Conservation (phyloP, 805 yeast genomes). For the Suhomyces pyralidae region DNA sequence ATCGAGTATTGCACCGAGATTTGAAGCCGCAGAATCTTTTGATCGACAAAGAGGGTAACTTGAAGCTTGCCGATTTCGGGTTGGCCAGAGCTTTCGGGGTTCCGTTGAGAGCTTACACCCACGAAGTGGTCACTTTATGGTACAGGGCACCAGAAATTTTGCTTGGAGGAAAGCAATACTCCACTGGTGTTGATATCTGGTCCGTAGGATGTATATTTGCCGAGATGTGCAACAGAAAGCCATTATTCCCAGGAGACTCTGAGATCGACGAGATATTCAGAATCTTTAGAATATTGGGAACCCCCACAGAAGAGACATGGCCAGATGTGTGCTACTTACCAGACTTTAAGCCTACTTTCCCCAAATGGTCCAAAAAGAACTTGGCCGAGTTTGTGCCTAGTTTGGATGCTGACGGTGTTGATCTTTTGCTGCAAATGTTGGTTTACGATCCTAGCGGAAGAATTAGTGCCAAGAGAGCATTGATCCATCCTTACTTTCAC, state of each 20-base stretch:
- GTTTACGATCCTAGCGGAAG: conserved; percentile 92
- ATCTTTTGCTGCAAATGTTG: conserved; percentile 72
- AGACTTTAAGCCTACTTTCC: conserved; percentile 90
- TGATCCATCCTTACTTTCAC: conserved; percentile 81
- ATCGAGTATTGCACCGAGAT: conserved; percentile 91
- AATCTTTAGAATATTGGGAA: conserved; percentile 88
- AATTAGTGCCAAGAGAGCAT: conserved; percentile 91
- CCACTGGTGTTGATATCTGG: conserved; percentile 99
- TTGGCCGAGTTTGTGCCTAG: conserved; percentile 71
- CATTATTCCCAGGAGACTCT: conserved; percentile 94
- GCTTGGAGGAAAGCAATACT: conserved; percentile 93
- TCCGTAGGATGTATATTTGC: conserved; percentile 97
- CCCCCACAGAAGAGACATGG: conserved; percentile 92
- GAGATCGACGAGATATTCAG: conserved; percentile 96
- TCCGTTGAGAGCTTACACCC: conserved; percentile 93
- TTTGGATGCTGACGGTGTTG: conserved; percentile 80
- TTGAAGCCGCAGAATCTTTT: conserved; percentile 93
- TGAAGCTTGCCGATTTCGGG: conserved; percentile 72
- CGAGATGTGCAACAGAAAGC: conserved; percentile 94
- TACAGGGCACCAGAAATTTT: conserved; percentile 95
- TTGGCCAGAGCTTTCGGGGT: conserved; percentile 97
- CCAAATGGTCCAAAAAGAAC: conserved; percentile 79
- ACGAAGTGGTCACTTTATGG: conserved; percentile 98
- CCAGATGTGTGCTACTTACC: conserved; percentile 90
- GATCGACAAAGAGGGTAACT: conserved; percentile 92